Conservation (phyloP, 179 eudicot species). For the Amaranthus tricolor region DNA sequence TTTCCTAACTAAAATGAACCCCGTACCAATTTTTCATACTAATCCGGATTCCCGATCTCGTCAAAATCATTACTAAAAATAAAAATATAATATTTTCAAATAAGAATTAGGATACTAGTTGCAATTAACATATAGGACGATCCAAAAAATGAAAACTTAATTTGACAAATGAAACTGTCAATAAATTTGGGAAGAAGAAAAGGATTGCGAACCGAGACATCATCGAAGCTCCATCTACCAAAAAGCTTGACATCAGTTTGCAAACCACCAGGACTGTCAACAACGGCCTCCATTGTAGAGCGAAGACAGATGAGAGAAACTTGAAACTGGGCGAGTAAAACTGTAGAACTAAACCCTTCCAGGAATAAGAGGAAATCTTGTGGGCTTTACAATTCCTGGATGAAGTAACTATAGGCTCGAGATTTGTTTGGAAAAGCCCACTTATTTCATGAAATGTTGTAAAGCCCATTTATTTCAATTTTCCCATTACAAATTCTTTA, state of each 20-base stretch:
- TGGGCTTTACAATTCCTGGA: not conserved
- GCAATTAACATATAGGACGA: not conserved
- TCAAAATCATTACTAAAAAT: not conserved
- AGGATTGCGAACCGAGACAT: not conserved
- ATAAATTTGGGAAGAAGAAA: not conserved
- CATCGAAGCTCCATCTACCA: constrained; percentile 8
- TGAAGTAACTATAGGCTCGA: too few relatives aligned
- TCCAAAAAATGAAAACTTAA: not conserved
- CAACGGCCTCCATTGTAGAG: constrained; percentile 1
- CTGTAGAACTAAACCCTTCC: not conserved
- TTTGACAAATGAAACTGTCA: not conserved
- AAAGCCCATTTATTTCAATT: too few relatives aligned
- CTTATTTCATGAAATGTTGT: too few relatives aligned
- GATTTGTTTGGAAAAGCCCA: too few relatives aligned
- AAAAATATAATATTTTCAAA: not conserved
- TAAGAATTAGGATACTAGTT: not conserved
- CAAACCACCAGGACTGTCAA: not conserved
- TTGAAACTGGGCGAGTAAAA: not conserved
- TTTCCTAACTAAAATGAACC: too few relatives aligned
- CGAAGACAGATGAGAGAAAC: not conserved
- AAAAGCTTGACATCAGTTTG: constrained; percentile 14
- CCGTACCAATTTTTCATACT: not conserved
- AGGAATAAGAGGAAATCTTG: not conserved
- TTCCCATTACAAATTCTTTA: too few relatives aligned
- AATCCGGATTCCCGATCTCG: not conserved